Percentiles rank a stretch among this genome's conserved stretches.
Evolutionary conservation across 78 protist genomes (phyloP).

Genomic region (Pigoraptor vietnamica): DNA sequence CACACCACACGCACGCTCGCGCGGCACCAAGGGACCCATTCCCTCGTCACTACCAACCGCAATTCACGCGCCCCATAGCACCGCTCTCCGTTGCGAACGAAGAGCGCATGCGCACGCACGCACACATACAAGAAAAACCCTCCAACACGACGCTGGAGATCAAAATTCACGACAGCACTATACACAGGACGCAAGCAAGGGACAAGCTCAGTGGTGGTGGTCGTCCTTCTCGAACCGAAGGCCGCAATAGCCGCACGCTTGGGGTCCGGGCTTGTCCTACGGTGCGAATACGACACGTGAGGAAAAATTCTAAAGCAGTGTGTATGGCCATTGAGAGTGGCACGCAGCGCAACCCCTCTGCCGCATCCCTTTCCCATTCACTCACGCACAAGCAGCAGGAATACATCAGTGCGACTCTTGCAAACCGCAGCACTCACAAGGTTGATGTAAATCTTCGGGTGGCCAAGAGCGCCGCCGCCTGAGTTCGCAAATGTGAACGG

Average conservation of each 20-base stretch:
- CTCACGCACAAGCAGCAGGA: not conserved
- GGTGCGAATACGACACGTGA: not conserved
- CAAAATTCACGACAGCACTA: too few species aligned
- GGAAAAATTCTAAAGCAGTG: too few species aligned
- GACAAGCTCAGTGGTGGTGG: slow-evolving; percentile 19
- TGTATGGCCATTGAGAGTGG: too few species aligned
- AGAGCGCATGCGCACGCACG: too few species aligned
- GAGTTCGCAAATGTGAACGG: not conserved
- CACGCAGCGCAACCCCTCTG: not conserved
- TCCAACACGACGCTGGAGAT: too few species aligned
- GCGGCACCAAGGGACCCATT: too few species aligned
- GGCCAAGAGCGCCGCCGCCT: slow-evolving; percentile 28
- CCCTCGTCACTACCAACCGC: too few species aligned
- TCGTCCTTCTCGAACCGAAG: slow-evolving; percentile 8
- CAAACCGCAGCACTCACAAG: not conserved
- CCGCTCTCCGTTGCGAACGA: too few species aligned
- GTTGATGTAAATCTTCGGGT: slow-evolving; percentile 17
- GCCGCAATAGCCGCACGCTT: slow-evolving; percentile 18
- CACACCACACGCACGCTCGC: too few species aligned
- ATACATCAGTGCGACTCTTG: too few species aligned
- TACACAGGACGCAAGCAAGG: not conserved
- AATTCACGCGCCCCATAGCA: too few species aligned
- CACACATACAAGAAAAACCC: too few species aligned
- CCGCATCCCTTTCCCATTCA: not conserved
- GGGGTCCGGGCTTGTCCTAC: slow-evolving; percentile 20